A percentile compares a stretch with the other conserved stretches of the same genome.
Conservation (phyloP, 1,284 basidiomycete genomes). For the Wolfiporia cocos region DNA sequence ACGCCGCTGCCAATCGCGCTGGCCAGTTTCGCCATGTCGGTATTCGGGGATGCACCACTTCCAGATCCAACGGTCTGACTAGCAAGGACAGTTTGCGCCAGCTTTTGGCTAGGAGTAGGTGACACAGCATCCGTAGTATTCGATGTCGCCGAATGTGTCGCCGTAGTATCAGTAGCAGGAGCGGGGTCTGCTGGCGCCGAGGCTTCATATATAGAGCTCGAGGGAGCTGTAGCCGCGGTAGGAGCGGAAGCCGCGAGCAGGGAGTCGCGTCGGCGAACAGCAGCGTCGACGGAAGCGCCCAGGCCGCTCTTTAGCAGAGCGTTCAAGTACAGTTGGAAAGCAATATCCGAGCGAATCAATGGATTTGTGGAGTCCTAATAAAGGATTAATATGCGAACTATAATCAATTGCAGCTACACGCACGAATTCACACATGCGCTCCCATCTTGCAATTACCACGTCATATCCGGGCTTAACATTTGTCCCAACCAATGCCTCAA, state of each 20-base stretch:
- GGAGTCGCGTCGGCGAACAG: slow-evolving; percentile 61
- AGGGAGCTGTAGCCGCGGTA: slow-evolving; percentile 13
- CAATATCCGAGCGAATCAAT: slow-evolving; percentile 57
- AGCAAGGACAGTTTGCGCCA: slow-evolving; percentile 54
- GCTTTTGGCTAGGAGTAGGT: slow-evolving; percentile 37
- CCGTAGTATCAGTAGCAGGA: slow-evolving; percentile 5
- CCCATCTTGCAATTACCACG: slow-evolving; percentile 71
- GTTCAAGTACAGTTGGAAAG: slow-evolving; percentile 67
- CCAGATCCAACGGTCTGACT: slow-evolving; percentile 22
- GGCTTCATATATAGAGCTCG: slow-evolving; percentile 11
- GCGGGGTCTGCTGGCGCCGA: slow-evolving; percentile 8
- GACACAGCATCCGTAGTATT: slow-evolving; percentile 10
- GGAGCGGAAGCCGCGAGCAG: slow-evolving; percentile 37
- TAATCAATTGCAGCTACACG: slow-evolving; percentile 14
- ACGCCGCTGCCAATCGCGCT: slow-evolving; percentile 35
- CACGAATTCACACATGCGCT: slow-evolving; percentile 78
- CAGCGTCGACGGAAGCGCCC: slow-evolving; percentile 50
- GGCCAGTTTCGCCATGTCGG: slow-evolving; percentile 36
- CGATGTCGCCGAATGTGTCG: slow-evolving; percentile 8
- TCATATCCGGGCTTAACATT: slow-evolving; percentile 64
- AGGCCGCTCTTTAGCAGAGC: slow-evolving; percentile 59
- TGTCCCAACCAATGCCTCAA: slow-evolving; percentile 57
- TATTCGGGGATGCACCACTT: slow-evolving; percentile 19
- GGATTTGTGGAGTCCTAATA: slow-evolving; percentile 61
- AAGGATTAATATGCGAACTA: slow-evolving; percentile 6